Percentiles rank a stretch among this genome's conserved stretches.
These are phyloP conservation scores for Xylogone sp. DNA, from an alignment of 2,329 filamentous ascomycete genomes.

Conservation along the genomic window DNA sequence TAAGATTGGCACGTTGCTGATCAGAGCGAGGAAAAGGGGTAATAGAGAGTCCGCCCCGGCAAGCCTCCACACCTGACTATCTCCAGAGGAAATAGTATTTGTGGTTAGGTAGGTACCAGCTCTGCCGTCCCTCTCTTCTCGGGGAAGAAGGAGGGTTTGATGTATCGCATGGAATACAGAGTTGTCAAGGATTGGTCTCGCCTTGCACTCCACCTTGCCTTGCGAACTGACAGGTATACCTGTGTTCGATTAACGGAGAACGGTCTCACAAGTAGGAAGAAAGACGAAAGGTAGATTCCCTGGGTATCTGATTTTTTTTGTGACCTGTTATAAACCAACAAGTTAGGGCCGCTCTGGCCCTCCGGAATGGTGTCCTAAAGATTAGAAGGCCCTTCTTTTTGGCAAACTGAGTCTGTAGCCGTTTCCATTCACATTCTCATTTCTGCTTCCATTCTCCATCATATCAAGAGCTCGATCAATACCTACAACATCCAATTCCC, in stretches of 20 bases:
- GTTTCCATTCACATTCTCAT: slow-evolving; percentile 13
- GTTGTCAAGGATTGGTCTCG: slow-evolving; percentile 67
- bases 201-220: slow-evolving; percentile 74
- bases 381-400: neutral
- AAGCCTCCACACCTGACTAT: neutral
- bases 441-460: slow-evolving; percentile 38
- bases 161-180: slow-evolving; percentile 76
- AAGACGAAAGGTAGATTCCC: neutral
- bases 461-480: slow-evolving; percentile 57
- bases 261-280: neutral
- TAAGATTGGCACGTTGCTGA: neutral
- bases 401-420: neutral
- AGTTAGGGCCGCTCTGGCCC: neutral
- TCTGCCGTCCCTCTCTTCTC: neutral
- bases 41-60: neutral
- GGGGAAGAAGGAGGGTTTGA: slow-evolving; percentile 22
- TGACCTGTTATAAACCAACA: neutral
- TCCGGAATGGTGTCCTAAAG: neutral
- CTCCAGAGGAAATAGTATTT: neutral
- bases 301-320: slow-evolving; percentile 1
- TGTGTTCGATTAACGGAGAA: too few species aligned
- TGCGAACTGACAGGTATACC: slow-evolving; percentile 43
- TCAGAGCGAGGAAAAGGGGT: neutral
- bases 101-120: neutral
- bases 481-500: slow-evolving; percentile 56